Percentiles rank a stretch among this genome's conserved stretches.
Conservation (phyloP, 352 stramenopile genomes). For the Thraustochytrium sp. region DNA sequence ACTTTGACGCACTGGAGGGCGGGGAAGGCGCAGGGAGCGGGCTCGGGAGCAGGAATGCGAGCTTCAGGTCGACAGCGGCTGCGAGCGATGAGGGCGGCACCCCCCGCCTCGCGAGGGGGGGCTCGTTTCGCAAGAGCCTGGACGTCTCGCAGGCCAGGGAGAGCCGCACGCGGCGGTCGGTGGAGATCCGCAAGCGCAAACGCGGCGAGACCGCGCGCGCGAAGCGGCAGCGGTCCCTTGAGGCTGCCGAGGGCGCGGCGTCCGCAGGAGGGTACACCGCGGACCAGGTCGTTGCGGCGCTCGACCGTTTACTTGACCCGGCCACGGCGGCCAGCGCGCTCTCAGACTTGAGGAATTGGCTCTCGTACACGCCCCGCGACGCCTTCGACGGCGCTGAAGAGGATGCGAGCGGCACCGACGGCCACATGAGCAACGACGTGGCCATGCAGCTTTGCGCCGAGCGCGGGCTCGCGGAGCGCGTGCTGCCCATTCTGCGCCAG, state of each 20-base stretch:
- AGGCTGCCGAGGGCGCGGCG: background rate
- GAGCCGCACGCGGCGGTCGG: background rate
- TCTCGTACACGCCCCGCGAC: background rate
- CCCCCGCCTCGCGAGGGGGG: too few species aligned
- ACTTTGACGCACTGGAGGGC: background rate
- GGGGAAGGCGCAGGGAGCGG: background rate
- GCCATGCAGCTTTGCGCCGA: background rate
- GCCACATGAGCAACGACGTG: background rate
- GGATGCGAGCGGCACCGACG: too few species aligned
- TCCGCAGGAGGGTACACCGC: background rate
- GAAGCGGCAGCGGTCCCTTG: background rate
- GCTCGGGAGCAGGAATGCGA: background rate
- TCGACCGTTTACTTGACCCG: background rate
- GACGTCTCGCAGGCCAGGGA: background rate
- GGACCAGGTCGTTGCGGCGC: background rate
- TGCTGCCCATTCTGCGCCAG: background rate
- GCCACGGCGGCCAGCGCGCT: background rate
- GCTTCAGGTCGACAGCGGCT: background rate
- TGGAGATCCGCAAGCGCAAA: conserved; percentile 23
- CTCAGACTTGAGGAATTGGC: background rate
- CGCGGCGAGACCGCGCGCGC: background rate
- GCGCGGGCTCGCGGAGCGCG: background rate
- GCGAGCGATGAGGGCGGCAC: too few species aligned
- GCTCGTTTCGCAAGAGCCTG: background rate
- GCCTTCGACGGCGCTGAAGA: background rate